phyloP scores from a whole-genome alignment of 345 rosid genomes.

The Hevea brasiliensis region DNA sequence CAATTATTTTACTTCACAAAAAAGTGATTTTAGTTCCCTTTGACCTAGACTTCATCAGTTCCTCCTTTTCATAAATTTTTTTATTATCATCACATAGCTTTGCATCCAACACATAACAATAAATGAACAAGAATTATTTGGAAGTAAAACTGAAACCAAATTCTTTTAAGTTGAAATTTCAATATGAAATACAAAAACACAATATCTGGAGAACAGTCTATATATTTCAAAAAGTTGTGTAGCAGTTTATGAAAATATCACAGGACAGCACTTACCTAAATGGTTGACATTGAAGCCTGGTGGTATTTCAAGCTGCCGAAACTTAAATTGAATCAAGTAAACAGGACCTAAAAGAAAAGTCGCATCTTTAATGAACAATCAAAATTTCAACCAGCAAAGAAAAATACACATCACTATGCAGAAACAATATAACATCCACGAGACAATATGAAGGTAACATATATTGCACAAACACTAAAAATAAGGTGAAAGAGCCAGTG shows the following conservation, averaged over 20 bases:
- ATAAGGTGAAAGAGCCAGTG: not conserved
- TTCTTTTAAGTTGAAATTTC: not conserved
- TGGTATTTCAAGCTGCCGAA: slow-evolving; percentile 92
- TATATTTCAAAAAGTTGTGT: not conserved
- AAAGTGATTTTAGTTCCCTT: too few relatives aligned
- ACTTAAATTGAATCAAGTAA: slow-evolving; percentile 84
- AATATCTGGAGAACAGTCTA: too few relatives aligned
- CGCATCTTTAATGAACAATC: slow-evolving; percentile 5
- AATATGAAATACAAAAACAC: not conserved
- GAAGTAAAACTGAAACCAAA: not conserved
- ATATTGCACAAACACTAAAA: not conserved
- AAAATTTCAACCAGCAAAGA: slow-evolving; percentile 8
- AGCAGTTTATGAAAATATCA: not conserved
- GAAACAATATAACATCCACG: not conserved
- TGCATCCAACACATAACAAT: too few relatives aligned
- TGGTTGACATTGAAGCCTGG: slow-evolving; percentile 73
- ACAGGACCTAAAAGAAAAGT: slow-evolving; percentile 56
- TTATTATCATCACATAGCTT: too few relatives aligned
- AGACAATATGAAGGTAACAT: not conserved
- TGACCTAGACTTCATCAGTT: too few relatives aligned
- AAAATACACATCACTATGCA: not conserved
- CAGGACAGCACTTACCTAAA: slow-evolving; percentile 51
- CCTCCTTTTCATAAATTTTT: too few relatives aligned
- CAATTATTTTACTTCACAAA: too few relatives aligned
- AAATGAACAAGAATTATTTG: not conserved